Percentiles rank a stretch among this genome's conserved stretches.
Evolutionary conservation across 2,329 filamentous ascomycete genomes (phyloP).

Genomic region (Talaromyces sp.): DNA sequence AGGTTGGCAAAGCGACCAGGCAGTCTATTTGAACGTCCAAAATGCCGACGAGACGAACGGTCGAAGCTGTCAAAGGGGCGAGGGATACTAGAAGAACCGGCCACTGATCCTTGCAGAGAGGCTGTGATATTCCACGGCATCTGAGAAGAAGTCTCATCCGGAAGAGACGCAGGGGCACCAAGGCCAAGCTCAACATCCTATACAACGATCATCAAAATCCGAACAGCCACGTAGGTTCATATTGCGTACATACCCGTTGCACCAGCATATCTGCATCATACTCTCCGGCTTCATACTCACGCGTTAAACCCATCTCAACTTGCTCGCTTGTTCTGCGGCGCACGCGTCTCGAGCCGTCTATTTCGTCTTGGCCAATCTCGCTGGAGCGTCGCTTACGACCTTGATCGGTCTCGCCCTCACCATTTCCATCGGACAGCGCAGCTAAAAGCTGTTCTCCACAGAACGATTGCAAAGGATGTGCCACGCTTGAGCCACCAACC

Average conservation of each 20-base stretch:
- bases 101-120: slow-evolving; percentile 50
- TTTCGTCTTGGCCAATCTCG: slow-evolving; percentile 20
- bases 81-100: slow-evolving; percentile 31
- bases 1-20: slow-evolving; percentile 54
- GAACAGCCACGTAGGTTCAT: not conserved
- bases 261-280: slow-evolving; percentile 30
- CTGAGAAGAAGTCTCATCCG: slow-evolving; percentile 61
- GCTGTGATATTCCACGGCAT: slow-evolving; percentile 66
- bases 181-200: slow-evolving; percentile 64
- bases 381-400: slow-evolving; percentile 25
- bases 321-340: slow-evolving; percentile 31
- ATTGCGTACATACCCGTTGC: slow-evolving; percentile 26
- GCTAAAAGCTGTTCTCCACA: slow-evolving; percentile 53
- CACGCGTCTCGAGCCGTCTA: slow-evolving; percentile 30
- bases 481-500: slow-evolving; percentile 36
- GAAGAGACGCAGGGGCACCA: slow-evolving; percentile 61
- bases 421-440: slow-evolving; percentile 31
- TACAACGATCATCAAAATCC: slow-evolving; percentile 16
- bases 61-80: slow-evolving; percentile 33
- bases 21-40: slow-evolving; percentile 33
- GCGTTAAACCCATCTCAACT: slow-evolving; percentile 30
- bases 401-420: slow-evolving; percentile 20
- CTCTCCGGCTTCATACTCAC: slow-evolving; percentile 10
- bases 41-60: slow-evolving; percentile 23
- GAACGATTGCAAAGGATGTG: slow-evolving; percentile 55